Conservation (phyloP, 1,284 basidiomycete species). For the Heterobasidion parviporum region DNA sequence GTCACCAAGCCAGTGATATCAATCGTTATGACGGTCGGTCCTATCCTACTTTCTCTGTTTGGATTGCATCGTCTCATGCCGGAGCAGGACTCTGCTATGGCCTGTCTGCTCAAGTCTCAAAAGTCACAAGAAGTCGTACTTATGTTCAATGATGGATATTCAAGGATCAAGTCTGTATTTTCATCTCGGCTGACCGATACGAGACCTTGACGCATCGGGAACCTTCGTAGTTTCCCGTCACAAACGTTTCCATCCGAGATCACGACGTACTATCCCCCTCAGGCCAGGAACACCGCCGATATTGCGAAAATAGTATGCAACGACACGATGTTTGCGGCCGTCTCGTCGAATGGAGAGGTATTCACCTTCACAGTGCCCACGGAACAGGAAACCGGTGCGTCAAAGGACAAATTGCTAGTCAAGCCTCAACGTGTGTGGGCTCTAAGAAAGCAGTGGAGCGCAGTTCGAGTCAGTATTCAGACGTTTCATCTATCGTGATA, state of each 20-base stretch:
- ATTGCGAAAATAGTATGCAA: constrained; percentile 77
- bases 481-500: background rate
- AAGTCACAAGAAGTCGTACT: constrained; percentile 75
- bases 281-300: constrained; percentile 57
- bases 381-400: constrained; percentile 19
- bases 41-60: background rate
- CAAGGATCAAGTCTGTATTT: constrained; percentile 62
- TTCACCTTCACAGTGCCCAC: constrained; percentile 70
- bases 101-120: constrained; percentile 62
- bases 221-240: constrained; percentile 3
- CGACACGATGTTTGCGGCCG: constrained; percentile 79
- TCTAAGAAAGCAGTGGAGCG: constrained; percentile 78
- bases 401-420: constrained; percentile 29
- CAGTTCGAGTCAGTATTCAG: constrained; percentile 52
- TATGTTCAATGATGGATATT: constrained; percentile 70
- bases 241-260: constrained; percentile 63
- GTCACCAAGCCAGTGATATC: constrained; percentile 63
- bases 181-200: background rate
- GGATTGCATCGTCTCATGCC: constrained; percentile 1
- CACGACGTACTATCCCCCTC: constrained; percentile 73
- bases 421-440: constrained; percentile 93
- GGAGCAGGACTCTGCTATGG: constrained; percentile 73
- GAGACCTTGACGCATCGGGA: constrained; percentile 10
- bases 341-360: constrained; percentile 86
- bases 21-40: constrained; percentile 63